phyloP scores from a whole-genome alignment of 208 protist species.

The Crithidia sp. region DNA sequence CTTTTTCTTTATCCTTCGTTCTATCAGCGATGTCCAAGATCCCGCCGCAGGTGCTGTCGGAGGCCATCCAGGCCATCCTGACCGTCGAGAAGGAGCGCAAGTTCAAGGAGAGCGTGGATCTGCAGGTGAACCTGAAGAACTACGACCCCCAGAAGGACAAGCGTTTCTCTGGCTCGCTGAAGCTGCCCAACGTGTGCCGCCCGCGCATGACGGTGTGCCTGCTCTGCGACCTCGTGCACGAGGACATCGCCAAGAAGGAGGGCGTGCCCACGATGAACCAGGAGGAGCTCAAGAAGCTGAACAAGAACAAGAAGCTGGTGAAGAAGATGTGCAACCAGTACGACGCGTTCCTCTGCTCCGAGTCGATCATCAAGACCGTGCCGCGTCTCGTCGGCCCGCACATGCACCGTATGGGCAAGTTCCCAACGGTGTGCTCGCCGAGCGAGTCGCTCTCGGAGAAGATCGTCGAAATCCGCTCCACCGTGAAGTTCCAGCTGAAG shows the following conservation, averaged over 20 bases:
- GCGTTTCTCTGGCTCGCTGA: slow-evolving; percentile 98
- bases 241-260: slow-evolving; percentile 94
- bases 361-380: slow-evolving; percentile 98
- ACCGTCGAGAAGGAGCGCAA: slow-evolving; percentile 88
- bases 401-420: slow-evolving; percentile 99
- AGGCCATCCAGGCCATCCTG: slow-evolving; percentile 88
- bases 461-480: slow-evolving; percentile 94
- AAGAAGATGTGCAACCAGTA: slow-evolving; percentile 99
- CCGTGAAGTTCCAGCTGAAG: slow-evolving; percentile 99
- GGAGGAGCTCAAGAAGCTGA: slow-evolving; percentile 99
- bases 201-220: slow-evolving; percentile 96
- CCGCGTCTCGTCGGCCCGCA: slow-evolving; percentile 95
- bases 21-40: slow-evolving; percentile 88
- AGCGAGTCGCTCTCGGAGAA: slow-evolving; percentile 95
- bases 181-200: slow-evolving; percentile 95
- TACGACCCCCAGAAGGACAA: slow-evolving; percentile 99
- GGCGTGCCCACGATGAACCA: slow-evolving; percentile 95
- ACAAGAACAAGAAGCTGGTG: slow-evolving; percentile 99
- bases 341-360: slow-evolving; percentile 98
- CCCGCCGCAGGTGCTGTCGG: slow-evolving; percentile 67
- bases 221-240: slow-evolving; percentile 96
- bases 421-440: slow-evolving; percentile 95
- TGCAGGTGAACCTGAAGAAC: slow-evolving; percentile 99
- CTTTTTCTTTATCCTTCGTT: slow-evolving; percentile 1
- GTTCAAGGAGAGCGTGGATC: slow-evolving; percentile 99